Percentiles rank a stretch among this genome's conserved stretches.
Conservation (phyloP, 202 grass and related monocot genomes). For the Eragrostis tef region DNA sequence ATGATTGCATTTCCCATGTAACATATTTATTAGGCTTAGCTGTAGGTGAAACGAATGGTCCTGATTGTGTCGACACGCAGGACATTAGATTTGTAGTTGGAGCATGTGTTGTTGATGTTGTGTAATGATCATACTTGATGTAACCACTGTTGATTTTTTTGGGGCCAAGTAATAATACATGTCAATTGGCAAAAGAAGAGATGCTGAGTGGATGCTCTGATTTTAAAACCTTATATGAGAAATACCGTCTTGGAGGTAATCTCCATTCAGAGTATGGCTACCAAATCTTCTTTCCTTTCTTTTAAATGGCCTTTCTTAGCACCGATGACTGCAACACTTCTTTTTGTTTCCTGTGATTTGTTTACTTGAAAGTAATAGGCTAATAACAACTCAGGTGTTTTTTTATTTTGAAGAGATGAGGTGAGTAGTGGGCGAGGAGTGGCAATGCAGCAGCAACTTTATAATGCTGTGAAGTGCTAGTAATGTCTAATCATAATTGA, state of each 20-base stretch:
- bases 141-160: constrained; percentile 46
- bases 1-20: constrained; percentile 49
- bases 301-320: background rate
- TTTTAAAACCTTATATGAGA: background rate
- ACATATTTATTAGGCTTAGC: constrained; percentile 55
- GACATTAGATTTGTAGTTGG: constrained; percentile 47
- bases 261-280: background rate
- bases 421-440: background rate
- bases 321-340: background rate
- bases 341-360: background rate
- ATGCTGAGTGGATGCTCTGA: background rate
- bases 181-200: constrained; percentile 23
- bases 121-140: constrained; percentile 49
- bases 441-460: background rate
- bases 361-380: constrained; percentile 5
- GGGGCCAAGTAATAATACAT: constrained; percentile 42
- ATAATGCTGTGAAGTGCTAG: too few species aligned
- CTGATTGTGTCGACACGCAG: constrained; percentile 41
- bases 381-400: background rate
- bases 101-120: constrained; percentile 48
- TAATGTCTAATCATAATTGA: too few species aligned
- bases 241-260: background rate
- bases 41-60: constrained; percentile 50
- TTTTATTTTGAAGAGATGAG: background rate
- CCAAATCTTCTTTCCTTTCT: background rate